phyloP scores from a whole-genome alignment of 2,329 filamentous ascomycete species.

The Coleophoma eucalyptorum region DNA sequence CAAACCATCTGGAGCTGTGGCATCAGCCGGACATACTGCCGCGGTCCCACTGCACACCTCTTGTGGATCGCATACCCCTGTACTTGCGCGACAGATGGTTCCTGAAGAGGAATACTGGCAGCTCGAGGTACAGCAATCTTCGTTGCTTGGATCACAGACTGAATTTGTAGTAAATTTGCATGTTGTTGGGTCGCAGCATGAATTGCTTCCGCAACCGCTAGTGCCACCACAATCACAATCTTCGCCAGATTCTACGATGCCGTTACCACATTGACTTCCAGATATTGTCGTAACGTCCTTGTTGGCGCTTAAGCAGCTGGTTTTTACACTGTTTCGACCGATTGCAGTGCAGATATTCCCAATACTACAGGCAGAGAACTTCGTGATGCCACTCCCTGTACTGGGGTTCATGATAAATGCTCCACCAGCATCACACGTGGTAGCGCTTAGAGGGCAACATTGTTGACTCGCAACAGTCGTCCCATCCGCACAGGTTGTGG shows the following conservation, averaged over 20 bases:
- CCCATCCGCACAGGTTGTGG: slow-evolving; percentile 60
- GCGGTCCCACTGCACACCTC: slow-evolving; percentile 76
- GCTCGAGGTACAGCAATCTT: slow-evolving; percentile 69
- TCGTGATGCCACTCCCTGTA: slow-evolving; percentile 65
- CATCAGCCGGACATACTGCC: slow-evolving; percentile 71
- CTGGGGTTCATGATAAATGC: slow-evolving; percentile 95
- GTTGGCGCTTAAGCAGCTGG: slow-evolving; percentile 79
- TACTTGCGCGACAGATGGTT: slow-evolving; percentile 77
- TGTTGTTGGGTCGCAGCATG: slow-evolving; percentile 80
- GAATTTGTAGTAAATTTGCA: slow-evolving; percentile 75
- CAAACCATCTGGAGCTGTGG: slow-evolving; percentile 62
- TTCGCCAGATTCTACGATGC: slow-evolving; percentile 91
- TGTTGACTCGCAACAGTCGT: slow-evolving; percentile 53
- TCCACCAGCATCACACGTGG: slow-evolving; percentile 70
- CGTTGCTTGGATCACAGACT: slow-evolving; percentile 77
- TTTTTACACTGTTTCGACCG: slow-evolving; percentile 70
- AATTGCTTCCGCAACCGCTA: slow-evolving; percentile 66
- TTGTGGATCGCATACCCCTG: slow-evolving; percentile 77
- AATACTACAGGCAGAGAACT: slow-evolving; percentile 84
- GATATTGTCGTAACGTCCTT: slow-evolving; percentile 76
- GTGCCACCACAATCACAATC: slow-evolving; percentile 92
- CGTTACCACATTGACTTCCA: slow-evolving; percentile 88
- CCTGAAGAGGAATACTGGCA: slow-evolving; percentile 66
- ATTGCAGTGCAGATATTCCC: slow-evolving; percentile 93
- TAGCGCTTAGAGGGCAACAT: slow-evolving; percentile 75